These are phyloP conservation scores for Plasmodium fragile DNA, from an alignment of 169 alveolate species.

Conservation along the genomic window DNA sequence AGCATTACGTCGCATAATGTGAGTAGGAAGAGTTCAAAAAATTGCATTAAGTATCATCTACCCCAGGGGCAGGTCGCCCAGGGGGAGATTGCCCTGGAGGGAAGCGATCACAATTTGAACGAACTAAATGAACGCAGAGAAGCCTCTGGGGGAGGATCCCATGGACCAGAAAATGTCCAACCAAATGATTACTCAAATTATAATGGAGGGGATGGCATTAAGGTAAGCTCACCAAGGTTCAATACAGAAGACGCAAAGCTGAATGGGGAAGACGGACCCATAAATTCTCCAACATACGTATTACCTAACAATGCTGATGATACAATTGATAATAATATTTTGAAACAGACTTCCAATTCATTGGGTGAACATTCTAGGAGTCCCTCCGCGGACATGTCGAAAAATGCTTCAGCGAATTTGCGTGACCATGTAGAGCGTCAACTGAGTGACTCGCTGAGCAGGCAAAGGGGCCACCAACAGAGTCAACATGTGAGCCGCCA, in stretches of 20 bases:
- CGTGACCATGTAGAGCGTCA: background rate
- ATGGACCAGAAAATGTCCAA: background rate
- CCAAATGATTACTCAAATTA: background rate
- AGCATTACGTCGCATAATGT: constrained; percentile 24
- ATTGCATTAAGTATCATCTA: constrained; percentile 6
- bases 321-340: background rate
- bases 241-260: background rate
- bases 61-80: background rate
- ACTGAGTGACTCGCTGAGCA: background rate
- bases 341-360: background rate
- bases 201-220: background rate
- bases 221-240: background rate
- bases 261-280: background rate
- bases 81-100: background rate
- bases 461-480: background rate
- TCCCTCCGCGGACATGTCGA: background rate
- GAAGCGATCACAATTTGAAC: background rate
- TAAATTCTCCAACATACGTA: background rate
- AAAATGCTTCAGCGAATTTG: background rate
- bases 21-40: constrained; percentile 6
- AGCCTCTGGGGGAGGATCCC: background rate
- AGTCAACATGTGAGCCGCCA: background rate
- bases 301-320: background rate
- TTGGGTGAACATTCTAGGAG: background rate
- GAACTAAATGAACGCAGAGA: background rate